These are phyloP conservation scores for Udeniomyces megalosporus DNA, from an alignment of 768 basidiomycete species.

Conservation along the genomic window DNA sequence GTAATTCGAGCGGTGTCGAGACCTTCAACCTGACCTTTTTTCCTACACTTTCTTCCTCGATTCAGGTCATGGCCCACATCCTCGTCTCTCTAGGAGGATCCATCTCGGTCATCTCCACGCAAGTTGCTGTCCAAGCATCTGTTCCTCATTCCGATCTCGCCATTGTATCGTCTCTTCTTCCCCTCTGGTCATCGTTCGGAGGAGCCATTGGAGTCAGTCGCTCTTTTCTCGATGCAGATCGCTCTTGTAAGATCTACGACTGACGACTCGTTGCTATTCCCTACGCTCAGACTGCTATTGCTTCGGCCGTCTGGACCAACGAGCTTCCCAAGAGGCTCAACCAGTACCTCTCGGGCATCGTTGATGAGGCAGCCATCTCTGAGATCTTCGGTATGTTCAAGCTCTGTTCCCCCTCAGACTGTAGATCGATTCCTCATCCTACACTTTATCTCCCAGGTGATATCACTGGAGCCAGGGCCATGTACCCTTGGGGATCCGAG, in stretches of 20 bases:
- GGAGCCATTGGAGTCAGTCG: constrained; percentile 23
- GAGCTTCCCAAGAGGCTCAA: constrained; percentile 18
- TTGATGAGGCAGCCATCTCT: constrained; percentile 23
- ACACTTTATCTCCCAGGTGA: neutral
- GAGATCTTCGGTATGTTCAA: constrained; percentile 27
- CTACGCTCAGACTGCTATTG: constrained; percentile 22
- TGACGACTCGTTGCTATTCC: no score
- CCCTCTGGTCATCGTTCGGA: constrained; percentile 31
- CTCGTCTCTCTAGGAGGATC: constrained; percentile 20
- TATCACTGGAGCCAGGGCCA: neutral
- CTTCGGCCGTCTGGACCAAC: constrained; percentile 22
- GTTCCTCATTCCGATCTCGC: constrained; percentile 31
- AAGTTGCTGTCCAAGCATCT: constrained; percentile 29
- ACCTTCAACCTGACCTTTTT: no score
- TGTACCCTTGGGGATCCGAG: neutral
- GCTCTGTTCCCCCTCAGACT: no score
- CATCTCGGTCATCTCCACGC: constrained; percentile 25
- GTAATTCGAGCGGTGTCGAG: no score
- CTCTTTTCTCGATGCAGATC: no score
- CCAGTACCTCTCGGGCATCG: constrained; percentile 20
- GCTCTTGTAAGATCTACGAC: no score
- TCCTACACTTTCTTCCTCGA: no score
- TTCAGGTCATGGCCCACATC: constrained; percentile 18
- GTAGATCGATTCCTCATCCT: no score
- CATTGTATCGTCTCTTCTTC: constrained; percentile 27